These are phyloP conservation scores for Papiliotrema terrestris DNA, from an alignment of 1,284 basidiomycete species.

Conservation along the genomic window DNA sequence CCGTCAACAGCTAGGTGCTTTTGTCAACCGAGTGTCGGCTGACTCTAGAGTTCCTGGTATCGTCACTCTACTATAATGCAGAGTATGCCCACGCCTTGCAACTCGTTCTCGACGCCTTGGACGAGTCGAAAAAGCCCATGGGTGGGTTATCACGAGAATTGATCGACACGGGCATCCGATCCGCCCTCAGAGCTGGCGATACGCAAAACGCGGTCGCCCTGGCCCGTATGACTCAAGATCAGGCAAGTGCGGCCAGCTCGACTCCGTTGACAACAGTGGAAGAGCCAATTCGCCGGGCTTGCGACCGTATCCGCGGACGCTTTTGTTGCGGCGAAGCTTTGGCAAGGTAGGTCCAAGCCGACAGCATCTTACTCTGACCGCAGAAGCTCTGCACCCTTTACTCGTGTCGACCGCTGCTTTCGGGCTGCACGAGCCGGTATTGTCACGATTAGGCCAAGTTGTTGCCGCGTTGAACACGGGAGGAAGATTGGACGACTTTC, in stretches of 20 bases:
- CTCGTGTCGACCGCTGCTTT: conserved; percentile 10
- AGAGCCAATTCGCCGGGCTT: conserved; percentile 24
- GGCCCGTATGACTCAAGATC: conserved; percentile 14
- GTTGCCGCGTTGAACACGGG: too few species aligned
- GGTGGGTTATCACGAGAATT: conserved; percentile 28
- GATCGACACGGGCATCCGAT: conserved; percentile 30
- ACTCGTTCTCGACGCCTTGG: conserved; percentile 12
- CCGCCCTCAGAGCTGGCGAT: conserved; percentile 17
- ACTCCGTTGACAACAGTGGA: conserved; percentile 23
- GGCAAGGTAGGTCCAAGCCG: conserved; percentile 13
- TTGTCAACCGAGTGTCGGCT: background rate
- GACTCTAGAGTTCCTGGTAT: conserved; percentile 17
- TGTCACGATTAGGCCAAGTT: too few species aligned
- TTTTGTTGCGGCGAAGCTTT: conserved; percentile 11
- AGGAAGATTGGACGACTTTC: too few species aligned
- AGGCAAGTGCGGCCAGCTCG: conserved; percentile 8
- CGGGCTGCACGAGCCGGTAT: background rate
- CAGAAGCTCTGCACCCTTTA: conserved; percentile 20
- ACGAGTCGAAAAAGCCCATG: conserved; percentile 9
- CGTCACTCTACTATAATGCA: conserved; percentile 17
- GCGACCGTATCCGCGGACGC: conserved; percentile 25
- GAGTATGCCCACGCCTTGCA: conserved; percentile 14
- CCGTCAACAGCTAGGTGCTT: conserved; percentile 22
- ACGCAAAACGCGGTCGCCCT: conserved; percentile 12
- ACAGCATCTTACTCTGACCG: background rate